These are phyloP conservation scores for Candida sanyaensis DNA, from an alignment of 1,139 yeast genomes.

Conservation along the genomic window DNA sequence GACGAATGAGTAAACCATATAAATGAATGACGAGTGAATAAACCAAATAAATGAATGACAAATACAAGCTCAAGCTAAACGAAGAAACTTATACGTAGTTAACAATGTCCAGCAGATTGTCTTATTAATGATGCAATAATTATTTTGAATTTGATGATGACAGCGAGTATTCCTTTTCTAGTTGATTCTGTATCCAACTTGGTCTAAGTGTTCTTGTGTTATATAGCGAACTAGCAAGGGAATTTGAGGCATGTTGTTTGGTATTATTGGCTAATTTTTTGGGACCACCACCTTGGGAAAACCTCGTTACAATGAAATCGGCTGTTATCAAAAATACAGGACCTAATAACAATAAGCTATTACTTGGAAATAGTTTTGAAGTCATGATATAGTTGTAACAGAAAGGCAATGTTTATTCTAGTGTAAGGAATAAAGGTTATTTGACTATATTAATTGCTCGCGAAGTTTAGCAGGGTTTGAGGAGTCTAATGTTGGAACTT, in stretches of 20 bases:
- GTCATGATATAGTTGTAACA: background rate
- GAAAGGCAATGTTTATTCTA: no score
- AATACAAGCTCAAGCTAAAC: no score
- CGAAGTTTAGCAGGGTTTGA: no score
- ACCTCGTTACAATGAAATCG: conserved; percentile 23
- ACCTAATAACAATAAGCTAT: conserved; percentile 23
- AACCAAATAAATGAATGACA: background rate
- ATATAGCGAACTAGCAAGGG: conserved; percentile 8
- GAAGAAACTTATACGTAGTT: background rate
- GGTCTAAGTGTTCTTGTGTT: conserved; percentile 4
- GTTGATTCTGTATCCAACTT: conserved; percentile 6
- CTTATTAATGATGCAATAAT: background rate
- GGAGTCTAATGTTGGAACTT: no score
- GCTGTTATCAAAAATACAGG: conserved; percentile 26
- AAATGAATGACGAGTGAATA: background rate
- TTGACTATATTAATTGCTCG: no score
- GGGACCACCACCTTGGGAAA: conserved; percentile 16
- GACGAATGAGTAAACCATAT: background rate
- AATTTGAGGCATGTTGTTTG: conserved; percentile 4
- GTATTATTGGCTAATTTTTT: conserved; percentile 14
- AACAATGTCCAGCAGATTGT: background rate
- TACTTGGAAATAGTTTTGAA: conserved; percentile 20
- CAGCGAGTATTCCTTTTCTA: background rate
- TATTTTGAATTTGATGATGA: background rate
- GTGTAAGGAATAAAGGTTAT: no score